Conservation (phyloP, 1,139 yeast genomes). For the Arxiozyma slooffiae region DNA sequence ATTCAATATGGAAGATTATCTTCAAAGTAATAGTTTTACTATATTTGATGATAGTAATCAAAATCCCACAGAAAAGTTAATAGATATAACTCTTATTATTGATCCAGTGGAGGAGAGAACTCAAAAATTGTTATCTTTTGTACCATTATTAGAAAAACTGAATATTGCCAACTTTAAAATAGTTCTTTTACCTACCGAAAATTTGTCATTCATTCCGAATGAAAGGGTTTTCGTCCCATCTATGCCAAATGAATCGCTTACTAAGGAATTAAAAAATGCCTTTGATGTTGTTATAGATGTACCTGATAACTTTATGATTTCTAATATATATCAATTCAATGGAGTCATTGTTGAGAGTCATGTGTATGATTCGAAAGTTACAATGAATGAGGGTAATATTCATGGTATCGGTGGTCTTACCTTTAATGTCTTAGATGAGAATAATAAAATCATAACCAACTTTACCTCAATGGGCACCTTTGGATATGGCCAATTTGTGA, state of each 20-base stretch:
- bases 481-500: conserved; percentile 27
- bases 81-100: conserved; percentile 49
- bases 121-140: conserved; percentile 48
- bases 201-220: conserved; percentile 37
- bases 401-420: conserved; percentile 23
- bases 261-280: background rate
- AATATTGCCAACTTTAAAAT: conserved; percentile 45
- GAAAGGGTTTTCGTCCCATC: conserved; percentile 45
- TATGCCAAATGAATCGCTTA: background rate
- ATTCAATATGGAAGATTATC: conserved; percentile 36
- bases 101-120: conserved; percentile 68
- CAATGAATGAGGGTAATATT: conserved; percentile 17
- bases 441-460: conserved; percentile 10
- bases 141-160: conserved; percentile 37
- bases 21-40: conserved; percentile 27
- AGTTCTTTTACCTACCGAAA: conserved; percentile 47
- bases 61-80: conserved; percentile 14
- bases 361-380: conserved; percentile 32
- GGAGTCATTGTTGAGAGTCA: conserved; percentile 62
- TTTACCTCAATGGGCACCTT: conserved; percentile 24
- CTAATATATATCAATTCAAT: conserved; percentile 30
- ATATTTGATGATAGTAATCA: conserved; percentile 23
- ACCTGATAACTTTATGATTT: conserved; percentile 36
- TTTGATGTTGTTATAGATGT: conserved; percentile 52
- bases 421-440: conserved; percentile 16